These are phyloP conservation scores for Hordeum pubiflorum DNA, from an alignment of 202 grass and related monocot species.

Conservation along the genomic window DNA sequence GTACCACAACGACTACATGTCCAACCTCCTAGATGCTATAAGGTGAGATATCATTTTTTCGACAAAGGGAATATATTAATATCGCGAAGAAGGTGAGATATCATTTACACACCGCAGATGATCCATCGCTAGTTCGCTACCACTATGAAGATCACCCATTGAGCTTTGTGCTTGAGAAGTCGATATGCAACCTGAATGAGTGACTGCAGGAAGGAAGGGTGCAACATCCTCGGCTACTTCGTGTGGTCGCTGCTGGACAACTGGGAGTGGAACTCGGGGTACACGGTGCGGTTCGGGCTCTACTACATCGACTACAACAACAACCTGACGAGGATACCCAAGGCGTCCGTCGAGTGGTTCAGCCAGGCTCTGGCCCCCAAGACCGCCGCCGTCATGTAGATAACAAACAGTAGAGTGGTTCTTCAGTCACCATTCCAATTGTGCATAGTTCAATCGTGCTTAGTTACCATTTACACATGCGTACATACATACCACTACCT, in stretches of 20 bases:
- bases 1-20: conserved; percentile 80
- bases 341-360: conserved; percentile 81
- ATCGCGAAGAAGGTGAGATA: conserved; percentile 47
- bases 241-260: conserved; percentile 84
- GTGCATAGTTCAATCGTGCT: background rate
- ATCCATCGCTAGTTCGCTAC: background rate
- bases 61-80: no score
- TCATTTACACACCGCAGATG: background rate
- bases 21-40: conserved; percentile 60
- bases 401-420: background rate
- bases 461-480: background rate
- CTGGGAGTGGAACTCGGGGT: conserved; percentile 93
- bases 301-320: conserved; percentile 77
- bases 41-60: conserved; percentile 33
- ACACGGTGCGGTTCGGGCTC: conserved; percentile 81
- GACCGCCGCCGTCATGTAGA: conserved; percentile 5
- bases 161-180: background rate
- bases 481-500: no score
- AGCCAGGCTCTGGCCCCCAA: conserved; percentile 31
- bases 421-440: background rate
- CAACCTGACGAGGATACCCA: conserved; percentile 82
- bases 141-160: background rate
- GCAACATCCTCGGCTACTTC: conserved; percentile 68
- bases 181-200: background rate
- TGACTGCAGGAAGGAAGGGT: conserved; percentile 58